phyloP scores from a whole-genome alignment of 2,329 filamentous ascomycete species.

The Ophiostoma himal-ulmi region DNA sequence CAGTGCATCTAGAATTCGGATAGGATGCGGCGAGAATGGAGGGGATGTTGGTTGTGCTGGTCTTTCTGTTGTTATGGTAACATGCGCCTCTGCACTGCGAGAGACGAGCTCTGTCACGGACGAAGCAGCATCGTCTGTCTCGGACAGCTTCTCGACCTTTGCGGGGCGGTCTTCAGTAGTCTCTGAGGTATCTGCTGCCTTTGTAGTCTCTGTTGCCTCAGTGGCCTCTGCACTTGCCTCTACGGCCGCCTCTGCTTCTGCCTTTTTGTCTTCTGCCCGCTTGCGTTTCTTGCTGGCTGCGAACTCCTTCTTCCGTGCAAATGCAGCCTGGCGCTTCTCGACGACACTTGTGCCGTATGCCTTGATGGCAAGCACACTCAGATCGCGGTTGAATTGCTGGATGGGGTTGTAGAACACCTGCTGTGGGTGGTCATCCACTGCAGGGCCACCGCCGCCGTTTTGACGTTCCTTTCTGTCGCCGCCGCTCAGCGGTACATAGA shows the following conservation, averaged over 20 bases:
- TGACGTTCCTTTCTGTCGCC: slow-evolving; percentile 30
- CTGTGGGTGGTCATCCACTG: slow-evolving; percentile 55
- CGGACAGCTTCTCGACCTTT: slow-evolving; percentile 14
- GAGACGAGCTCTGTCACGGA: slow-evolving; percentile 3
- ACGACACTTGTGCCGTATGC: slow-evolving; percentile 68
- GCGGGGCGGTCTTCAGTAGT: slow-evolving; percentile 18
- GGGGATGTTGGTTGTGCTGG: slow-evolving; percentile 29
- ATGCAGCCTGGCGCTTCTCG: slow-evolving; percentile 47
- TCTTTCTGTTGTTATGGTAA: slow-evolving; percentile 13
- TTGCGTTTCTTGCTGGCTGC: slow-evolving; percentile 39
- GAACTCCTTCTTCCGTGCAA: slow-evolving; percentile 52
- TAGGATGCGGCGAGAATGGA: slow-evolving; percentile 38
- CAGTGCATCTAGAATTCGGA: slow-evolving; percentile 88
- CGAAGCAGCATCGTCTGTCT: slow-evolving; percentile 16
- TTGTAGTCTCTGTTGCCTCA: background rate
- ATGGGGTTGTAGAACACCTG: slow-evolving; percentile 99
- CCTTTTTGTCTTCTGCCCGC: slow-evolving; percentile 30
- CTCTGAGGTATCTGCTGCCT: background rate
- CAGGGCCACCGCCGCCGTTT: slow-evolving; percentile 34
- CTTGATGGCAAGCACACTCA: slow-evolving; percentile 88
- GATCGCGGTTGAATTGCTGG: slow-evolving; percentile 95
- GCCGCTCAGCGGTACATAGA: slow-evolving; percentile 45
- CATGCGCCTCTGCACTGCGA: slow-evolving; percentile 3
- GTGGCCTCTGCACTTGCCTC: background rate
- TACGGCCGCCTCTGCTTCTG: background rate